These are phyloP conservation scores for Irpex rosettiformis DNA, from an alignment of 1,284 basidiomycete species.

Conservation along the genomic window DNA sequence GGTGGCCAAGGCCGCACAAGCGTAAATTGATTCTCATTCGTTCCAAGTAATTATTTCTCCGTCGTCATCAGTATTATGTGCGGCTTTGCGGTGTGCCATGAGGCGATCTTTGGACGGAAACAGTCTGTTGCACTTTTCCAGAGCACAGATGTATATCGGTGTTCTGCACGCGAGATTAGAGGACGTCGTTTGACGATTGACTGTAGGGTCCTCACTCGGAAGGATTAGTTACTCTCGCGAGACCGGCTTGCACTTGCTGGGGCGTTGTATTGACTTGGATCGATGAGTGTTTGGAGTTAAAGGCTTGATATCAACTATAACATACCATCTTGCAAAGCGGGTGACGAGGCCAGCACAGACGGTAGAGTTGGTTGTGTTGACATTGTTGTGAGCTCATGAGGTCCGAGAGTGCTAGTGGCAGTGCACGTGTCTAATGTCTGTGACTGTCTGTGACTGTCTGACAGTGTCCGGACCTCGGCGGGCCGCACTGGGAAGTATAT, in stretches of 20 bases:
- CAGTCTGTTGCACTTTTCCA: conserved; percentile 64
- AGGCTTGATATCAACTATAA: neutral
- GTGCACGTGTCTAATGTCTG: too few species aligned
- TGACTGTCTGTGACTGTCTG: neutral
- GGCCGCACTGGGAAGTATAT: neutral
- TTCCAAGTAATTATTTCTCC: conserved; percentile 76
- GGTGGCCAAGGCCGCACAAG: neutral
- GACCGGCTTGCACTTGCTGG: conserved; percentile 40
- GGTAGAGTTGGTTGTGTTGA: conserved; percentile 24
- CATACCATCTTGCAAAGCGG: conserved; percentile 31
- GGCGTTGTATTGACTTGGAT: conserved; percentile 41
- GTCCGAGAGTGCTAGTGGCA: too few species aligned
- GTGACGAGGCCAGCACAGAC: conserved; percentile 27
- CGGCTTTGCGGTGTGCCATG: conserved; percentile 67
- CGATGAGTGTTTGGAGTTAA: neutral
- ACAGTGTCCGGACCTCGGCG: neutral
- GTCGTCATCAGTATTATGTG: conserved; percentile 60
- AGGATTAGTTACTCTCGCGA: conserved; percentile 52
- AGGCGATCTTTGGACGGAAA: conserved; percentile 69
- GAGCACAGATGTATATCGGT: conserved; percentile 61
- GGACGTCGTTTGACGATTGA: too few species aligned
- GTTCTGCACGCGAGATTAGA: too few species aligned
- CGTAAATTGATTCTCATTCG: conserved; percentile 28
- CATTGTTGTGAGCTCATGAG: conserved; percentile 24
- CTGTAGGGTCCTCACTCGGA: conserved; percentile 50